phyloP scores from a whole-genome alignment of 768 basidiomycete species.

The Mycena epipterygia region DNA sequence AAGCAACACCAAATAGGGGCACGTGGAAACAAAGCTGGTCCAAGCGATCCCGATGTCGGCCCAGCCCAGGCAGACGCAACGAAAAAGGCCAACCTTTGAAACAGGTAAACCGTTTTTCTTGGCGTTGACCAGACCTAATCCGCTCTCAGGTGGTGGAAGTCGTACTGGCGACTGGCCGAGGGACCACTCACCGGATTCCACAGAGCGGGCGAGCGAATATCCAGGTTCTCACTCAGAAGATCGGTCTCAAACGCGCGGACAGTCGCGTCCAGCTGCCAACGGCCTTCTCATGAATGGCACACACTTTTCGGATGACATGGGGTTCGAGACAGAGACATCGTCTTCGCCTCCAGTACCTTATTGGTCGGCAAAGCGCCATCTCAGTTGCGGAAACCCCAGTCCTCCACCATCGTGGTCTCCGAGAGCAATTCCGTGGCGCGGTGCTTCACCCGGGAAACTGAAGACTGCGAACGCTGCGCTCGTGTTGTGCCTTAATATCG shows the following conservation, averaged over 20 bases:
- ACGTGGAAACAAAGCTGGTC: background rate
- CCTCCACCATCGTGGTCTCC: constrained; percentile 76
- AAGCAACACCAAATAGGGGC: background rate
- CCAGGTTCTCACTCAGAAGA: constrained; percentile 28
- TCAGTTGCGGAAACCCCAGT: constrained; percentile 89
- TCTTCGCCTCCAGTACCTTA: constrained; percentile 77
- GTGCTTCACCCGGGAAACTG: constrained; percentile 83
- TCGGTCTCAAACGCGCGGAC: constrained; percentile 9
- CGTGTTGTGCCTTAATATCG: constrained; percentile 95
- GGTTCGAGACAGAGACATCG: constrained; percentile 43
- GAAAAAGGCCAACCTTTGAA: constrained; percentile 21
- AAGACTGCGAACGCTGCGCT: constrained; percentile 93
- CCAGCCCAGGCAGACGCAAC: constrained; percentile 20
- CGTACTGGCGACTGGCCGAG: constrained; percentile 20
- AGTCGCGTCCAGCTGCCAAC: constrained; percentile 22
- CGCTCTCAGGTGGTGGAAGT: constrained; percentile 2
- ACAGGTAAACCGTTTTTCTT: constrained; percentile 7
- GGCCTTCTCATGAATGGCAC: constrained; percentile 35
- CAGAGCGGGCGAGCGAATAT: constrained; percentile 27
- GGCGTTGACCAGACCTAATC: background rate
- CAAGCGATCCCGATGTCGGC: constrained; percentile 3
- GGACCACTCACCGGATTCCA: constrained; percentile 18
- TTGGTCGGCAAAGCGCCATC: constrained; percentile 91
- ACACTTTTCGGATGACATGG: constrained; percentile 32
- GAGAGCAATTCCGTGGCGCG: constrained; percentile 84